phyloP scores from a whole-genome alignment of 768 basidiomycete genomes.

The Holtermanniella nyarrowii region DNA sequence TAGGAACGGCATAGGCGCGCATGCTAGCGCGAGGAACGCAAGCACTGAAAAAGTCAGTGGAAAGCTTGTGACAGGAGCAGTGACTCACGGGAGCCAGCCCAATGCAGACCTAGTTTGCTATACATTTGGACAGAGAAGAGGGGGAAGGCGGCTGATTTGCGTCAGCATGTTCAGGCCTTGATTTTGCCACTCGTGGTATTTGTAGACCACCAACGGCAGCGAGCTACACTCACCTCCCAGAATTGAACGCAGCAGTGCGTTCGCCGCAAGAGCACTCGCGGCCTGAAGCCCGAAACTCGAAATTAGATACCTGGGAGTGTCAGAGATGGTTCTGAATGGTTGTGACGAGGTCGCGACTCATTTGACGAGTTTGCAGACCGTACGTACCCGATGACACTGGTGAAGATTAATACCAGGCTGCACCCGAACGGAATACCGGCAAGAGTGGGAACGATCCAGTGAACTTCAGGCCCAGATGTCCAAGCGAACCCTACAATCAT shows the following conservation, averaged over 20 bases:
- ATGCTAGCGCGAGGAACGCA: conserved; percentile 10
- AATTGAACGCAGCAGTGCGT: conserved; percentile 53
- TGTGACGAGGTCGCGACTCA: too few relatives aligned
- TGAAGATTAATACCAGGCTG: conserved; percentile 52
- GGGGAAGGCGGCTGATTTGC: conserved; percentile 53
- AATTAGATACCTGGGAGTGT: conserved; percentile 57
- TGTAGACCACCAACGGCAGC: not conserved
- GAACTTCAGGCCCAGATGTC: conserved; percentile 40
- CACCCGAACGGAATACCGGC: conserved; percentile 56
- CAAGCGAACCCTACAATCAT: conserved; percentile 3
- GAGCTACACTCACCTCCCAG: conserved; percentile 54
- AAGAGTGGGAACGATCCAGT: conserved; percentile 55
- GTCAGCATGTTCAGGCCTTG: conserved; percentile 42
- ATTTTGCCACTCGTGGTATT: too few relatives aligned
- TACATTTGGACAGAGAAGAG: conserved; percentile 27
- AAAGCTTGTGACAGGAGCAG: not conserved
- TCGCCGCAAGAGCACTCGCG: conserved; percentile 57
- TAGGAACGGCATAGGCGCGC: conserved; percentile 47
- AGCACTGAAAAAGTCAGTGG: conserved; percentile 6
- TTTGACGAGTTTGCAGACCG: too few relatives aligned
- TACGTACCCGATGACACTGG: conserved; percentile 54
- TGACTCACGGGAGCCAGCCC: not conserved
- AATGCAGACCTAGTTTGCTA: conserved; percentile 5
- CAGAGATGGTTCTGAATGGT: conserved; percentile 55
- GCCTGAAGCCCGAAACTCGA: conserved; percentile 55